These are phyloP conservation scores for Apiospora saccharicola DNA, from an alignment of 2,329 filamentous ascomycete species.

Conservation along the genomic window DNA sequence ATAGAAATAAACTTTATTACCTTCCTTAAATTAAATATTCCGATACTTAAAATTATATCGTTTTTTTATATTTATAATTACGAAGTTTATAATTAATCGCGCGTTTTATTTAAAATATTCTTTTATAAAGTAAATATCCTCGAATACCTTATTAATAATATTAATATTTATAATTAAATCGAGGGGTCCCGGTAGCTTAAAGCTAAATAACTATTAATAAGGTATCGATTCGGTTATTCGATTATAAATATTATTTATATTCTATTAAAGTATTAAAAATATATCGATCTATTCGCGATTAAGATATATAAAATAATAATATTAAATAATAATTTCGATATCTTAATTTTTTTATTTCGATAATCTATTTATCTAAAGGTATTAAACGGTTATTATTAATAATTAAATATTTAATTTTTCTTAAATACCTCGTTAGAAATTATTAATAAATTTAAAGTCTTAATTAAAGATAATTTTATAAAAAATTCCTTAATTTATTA, in stretches of 20 bases:
- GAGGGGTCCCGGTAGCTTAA: not conserved
- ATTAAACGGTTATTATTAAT: not conserved
- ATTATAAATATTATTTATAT: not conserved
- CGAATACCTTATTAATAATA: not conserved
- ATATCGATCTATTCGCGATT: not conserved
- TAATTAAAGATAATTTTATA: too few relatives aligned
- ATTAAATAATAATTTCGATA: not conserved
- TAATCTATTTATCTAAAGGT: slow-evolving; percentile 4
- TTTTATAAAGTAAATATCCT: not conserved
- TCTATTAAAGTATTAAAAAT: too few relatives aligned
- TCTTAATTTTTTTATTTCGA: not conserved
- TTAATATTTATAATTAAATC: not conserved
- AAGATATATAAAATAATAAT: not conserved
- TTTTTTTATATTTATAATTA: not conserved
- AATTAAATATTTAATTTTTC: too few relatives aligned
- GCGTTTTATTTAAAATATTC: not conserved
- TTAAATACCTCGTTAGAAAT: too few relatives aligned
- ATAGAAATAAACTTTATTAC: not conserved
- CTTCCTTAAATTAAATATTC: not conserved
- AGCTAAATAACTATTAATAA: not conserved
- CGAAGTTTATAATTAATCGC: not conserved
- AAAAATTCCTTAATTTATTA: too few relatives aligned
- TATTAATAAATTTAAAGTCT: too few relatives aligned
- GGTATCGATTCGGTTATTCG: not conserved
- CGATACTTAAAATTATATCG: not conserved